These are phyloP conservation scores for Tubosaeta sp. DNA, from an alignment of 768 basidiomycete genomes.

Conservation along the genomic window DNA sequence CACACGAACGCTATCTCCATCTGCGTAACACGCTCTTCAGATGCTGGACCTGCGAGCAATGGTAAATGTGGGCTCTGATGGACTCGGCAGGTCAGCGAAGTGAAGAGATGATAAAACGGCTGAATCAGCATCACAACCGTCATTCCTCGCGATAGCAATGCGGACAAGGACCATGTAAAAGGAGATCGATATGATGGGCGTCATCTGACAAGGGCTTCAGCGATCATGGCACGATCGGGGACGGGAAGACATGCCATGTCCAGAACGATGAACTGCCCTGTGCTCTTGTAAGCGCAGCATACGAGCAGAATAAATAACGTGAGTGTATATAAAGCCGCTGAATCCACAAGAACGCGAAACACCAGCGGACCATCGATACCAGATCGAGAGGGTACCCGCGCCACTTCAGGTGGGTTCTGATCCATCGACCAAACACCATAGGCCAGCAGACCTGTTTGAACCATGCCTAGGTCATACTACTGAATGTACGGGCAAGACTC, in stretches of 20 bases:
- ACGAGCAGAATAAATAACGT: constrained; percentile 10
- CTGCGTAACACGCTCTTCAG: background rate
- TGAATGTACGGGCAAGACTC: background rate
- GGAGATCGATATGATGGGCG: constrained; percentile 19
- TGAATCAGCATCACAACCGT: background rate
- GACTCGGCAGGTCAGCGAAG: constrained; percentile 11
- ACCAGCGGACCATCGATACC: constrained; percentile 5
- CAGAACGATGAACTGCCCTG: constrained; percentile 10
- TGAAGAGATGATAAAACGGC: constrained; percentile 11
- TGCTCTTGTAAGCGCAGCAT: constrained; percentile 8
- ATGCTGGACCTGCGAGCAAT: constrained; percentile 16
- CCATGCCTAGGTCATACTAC: background rate
- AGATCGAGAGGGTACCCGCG: constrained; percentile 9
- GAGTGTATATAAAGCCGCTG: constrained; percentile 13
- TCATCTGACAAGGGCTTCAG: constrained; percentile 9
- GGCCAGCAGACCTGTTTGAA: constrained; percentile 9
- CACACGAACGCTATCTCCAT: background rate
- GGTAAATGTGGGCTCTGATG: background rate
- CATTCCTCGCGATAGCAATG: constrained; percentile 13
- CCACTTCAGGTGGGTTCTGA: constrained; percentile 3
- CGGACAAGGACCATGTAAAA: constrained; percentile 18
- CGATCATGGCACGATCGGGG: background rate
- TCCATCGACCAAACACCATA: constrained; percentile 16
- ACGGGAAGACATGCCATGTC: constrained; percentile 16
- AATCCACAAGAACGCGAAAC: constrained; percentile 16